Percentiles rank a stretch among this genome's conserved stretches.
These are phyloP conservation scores for Cairneyella variabilis DNA, from an alignment of 495 filamentous ascomycete genomes.

Conservation along the genomic window DNA sequence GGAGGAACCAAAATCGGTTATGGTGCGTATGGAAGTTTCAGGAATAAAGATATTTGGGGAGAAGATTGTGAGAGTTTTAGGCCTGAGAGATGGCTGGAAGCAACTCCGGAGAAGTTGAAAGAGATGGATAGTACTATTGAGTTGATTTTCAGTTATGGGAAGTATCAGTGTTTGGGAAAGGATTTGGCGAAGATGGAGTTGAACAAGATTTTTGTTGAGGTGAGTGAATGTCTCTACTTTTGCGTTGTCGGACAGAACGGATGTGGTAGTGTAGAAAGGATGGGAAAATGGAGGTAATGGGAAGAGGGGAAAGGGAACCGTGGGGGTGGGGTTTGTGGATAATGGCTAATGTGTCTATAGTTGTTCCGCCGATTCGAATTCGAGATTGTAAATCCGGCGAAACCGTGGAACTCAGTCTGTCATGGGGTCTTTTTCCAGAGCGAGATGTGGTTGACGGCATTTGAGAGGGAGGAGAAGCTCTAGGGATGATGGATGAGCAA, in stretches of 20 bases:
- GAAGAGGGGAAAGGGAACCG: no score
- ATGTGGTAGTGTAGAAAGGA: no score
- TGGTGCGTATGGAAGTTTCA: constrained; percentile 24
- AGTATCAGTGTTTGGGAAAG: constrained; percentile 43
- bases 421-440: constrained; percentile 9
- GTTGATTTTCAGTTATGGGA: constrained; percentile 40
- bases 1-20: constrained; percentile 52
- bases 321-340: no score
- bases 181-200: constrained; percentile 42
- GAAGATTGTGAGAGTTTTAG: constrained; percentile 41
- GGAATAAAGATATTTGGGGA: constrained; percentile 37
- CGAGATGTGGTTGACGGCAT: constrained; percentile 11
- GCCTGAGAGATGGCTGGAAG: constrained; percentile 51
- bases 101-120: constrained; percentile 21
- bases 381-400: constrained; percentile 3
- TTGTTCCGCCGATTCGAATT: constrained; percentile 9
- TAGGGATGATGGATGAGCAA: no score
- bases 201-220: no score
- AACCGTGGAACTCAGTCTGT: background rate
- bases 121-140: constrained; percentile 35
- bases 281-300: no score
- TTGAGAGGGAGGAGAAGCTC: no score
- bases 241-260: no score
- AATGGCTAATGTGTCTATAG: no score
- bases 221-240: no score